A percentile compares a stretch with the other conserved stretches of the same genome.
These are phyloP conservation scores for Lepiota brunneoincarnata DNA, from an alignment of 768 basidiomycete genomes.

Conservation along the genomic window DNA sequence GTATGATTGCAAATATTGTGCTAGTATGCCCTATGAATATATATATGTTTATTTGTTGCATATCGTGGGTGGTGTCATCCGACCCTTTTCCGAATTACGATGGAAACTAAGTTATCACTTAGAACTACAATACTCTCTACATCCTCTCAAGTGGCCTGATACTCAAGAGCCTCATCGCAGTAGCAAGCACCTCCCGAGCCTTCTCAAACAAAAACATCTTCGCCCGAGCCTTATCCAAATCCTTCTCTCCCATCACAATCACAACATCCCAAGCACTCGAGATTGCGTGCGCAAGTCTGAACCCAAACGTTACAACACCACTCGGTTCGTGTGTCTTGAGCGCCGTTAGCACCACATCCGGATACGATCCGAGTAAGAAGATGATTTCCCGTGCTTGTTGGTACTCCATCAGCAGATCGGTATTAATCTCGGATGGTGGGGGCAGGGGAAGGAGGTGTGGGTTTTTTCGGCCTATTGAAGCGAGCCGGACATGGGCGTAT, in stretches of 20 bases:
- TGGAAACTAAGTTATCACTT: neutral
- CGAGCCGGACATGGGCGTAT: slow-evolving; percentile 93
- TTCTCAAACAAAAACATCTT: slow-evolving; percentile 86
- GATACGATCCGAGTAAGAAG: slow-evolving; percentile 85
- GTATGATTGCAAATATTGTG: no score
- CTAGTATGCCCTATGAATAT: no score
- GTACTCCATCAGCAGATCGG: slow-evolving; percentile 59
- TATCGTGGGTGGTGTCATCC: no score
- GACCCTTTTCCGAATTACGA: no score
- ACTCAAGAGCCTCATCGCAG: slow-evolving; percentile 84
- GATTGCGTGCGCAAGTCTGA: slow-evolving; percentile 84
- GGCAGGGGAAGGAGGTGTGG: slow-evolving; percentile 80
- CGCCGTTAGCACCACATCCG: slow-evolving; percentile 86
- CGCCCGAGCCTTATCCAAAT: slow-evolving; percentile 75
- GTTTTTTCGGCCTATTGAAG: slow-evolving; percentile 91
- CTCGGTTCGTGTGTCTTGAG: slow-evolving; percentile 85
- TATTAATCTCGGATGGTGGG: slow-evolving; percentile 61
- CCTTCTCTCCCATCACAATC: slow-evolving; percentile 79
- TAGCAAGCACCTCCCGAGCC: slow-evolving; percentile 86
- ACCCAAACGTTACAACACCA: slow-evolving; percentile 87
- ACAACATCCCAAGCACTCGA: slow-evolving; percentile 91
- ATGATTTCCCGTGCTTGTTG: slow-evolving; percentile 77
- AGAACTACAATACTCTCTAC: slow-evolving; percentile 49
- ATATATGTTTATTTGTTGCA: no score
- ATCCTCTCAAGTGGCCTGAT: slow-evolving; percentile 91